Conservation (phyloP, 2,329 filamentous ascomycete species). For the Diaporthe vaccinii region DNA sequence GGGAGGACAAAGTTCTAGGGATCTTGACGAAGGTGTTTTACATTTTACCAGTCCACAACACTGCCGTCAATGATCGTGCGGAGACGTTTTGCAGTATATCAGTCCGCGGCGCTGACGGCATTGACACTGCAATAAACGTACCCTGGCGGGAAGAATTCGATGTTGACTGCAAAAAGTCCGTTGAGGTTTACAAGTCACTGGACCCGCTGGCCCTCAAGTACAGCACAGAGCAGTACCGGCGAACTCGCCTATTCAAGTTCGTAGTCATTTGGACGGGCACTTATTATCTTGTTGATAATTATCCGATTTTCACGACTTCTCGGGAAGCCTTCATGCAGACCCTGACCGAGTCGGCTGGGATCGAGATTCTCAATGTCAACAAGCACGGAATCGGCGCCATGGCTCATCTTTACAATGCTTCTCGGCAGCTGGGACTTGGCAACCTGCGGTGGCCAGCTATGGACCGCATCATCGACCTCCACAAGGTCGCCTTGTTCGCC, state of each 20-base stretch:
- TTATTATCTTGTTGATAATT: not conserved
- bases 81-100: too few relatives aligned
- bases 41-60: not conserved
- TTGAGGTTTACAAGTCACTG: not conserved
- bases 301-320: not conserved
- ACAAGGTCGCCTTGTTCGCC: conserved; percentile 4
- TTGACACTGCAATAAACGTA: too few relatives aligned
- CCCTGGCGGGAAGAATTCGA: not conserved
- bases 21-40: too few relatives aligned
- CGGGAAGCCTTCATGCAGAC: not conserved
- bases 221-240: not conserved
- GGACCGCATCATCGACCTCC: not conserved
- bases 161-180: not conserved
- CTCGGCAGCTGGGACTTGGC: not conserved
- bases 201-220: too few relatives aligned
- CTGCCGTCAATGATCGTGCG: not conserved
- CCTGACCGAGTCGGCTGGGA: not conserved
- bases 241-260: not conserved
- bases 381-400: not conserved
- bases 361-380: not conserved
- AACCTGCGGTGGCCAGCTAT: not conserved
- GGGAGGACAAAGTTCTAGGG: not conserved
- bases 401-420: not conserved
- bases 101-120: too few relatives aligned
- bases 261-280: not conserved